phyloP scores from a whole-genome alignment of 108 stramenopile species.

The Conticribra guillardii region DNA sequence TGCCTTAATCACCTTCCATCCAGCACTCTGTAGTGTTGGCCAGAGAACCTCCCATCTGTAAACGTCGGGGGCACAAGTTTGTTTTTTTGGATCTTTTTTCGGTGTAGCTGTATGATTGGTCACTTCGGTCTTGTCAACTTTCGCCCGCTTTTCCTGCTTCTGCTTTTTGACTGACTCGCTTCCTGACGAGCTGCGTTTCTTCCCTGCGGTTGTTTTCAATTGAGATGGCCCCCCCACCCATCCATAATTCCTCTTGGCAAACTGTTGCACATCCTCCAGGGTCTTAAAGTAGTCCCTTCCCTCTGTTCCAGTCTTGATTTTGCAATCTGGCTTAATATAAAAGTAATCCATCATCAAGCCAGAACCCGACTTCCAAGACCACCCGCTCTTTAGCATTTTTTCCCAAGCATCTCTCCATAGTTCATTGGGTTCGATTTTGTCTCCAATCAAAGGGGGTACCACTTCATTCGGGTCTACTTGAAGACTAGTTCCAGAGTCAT shows the following conservation, averaged over 20 bases:
- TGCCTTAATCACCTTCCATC: slow-evolving; percentile 32
- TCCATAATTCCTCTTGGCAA: slow-evolving; percentile 43
- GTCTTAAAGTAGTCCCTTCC: slow-evolving; percentile 42
- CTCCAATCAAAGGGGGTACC: slow-evolving; percentile 18
- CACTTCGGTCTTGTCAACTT: slow-evolving; percentile 5
- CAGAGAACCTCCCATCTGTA: no score
- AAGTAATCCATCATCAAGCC: slow-evolving; percentile 49
- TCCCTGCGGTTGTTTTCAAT: background rate
- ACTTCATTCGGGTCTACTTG: background rate
- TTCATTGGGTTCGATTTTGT: slow-evolving; percentile 8
- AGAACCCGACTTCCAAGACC: slow-evolving; percentile 38
- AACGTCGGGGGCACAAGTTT: no score
- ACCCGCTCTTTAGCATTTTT: slow-evolving; percentile 29
- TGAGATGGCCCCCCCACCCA: slow-evolving; percentile 19
- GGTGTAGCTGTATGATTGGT: background rate
- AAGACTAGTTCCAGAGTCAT: no score
- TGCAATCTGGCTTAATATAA: slow-evolving; percentile 39
- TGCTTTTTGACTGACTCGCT: background rate
- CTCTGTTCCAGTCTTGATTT: slow-evolving; percentile 25
- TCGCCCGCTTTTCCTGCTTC: slow-evolving; percentile 7
- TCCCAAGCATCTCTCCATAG: slow-evolving; percentile 36
- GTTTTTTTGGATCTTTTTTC: background rate
- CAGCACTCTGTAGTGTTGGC: slow-evolving; percentile 27
- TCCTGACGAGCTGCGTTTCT: no score
- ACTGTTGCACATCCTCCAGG: slow-evolving; percentile 33